Evolutionary conservation across 352 stramenopile species (phyloP).

Genomic region (Pythium diclinum): DNA sequence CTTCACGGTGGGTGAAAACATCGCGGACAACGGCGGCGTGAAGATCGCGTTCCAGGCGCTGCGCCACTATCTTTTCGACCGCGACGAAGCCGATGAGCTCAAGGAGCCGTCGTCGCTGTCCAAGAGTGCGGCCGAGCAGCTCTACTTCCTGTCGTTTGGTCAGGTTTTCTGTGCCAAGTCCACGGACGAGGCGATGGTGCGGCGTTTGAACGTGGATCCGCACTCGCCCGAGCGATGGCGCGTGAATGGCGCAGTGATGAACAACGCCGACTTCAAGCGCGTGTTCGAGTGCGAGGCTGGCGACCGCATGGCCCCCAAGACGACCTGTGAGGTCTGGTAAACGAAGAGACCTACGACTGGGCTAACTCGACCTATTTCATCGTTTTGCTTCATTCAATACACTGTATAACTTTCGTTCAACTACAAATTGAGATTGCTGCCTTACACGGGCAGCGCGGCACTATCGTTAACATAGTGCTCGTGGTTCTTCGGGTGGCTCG

Average conservation of each 20-base stretch:
- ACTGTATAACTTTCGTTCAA: background rate
- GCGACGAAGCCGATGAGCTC: slow-evolving; percentile 28
- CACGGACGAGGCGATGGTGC: slow-evolving; percentile 51
- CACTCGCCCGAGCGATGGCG: slow-evolving; percentile 71
- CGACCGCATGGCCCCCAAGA: slow-evolving; percentile 63
- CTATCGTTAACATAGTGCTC: slow-evolving; percentile 15
- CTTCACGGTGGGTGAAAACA: slow-evolving; percentile 80
- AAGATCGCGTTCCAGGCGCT: slow-evolving; percentile 70
- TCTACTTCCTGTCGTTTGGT: slow-evolving; percentile 81
- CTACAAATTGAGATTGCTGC: background rate
- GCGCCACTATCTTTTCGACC: slow-evolving; percentile 33
- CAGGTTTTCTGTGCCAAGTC: slow-evolving; percentile 69
- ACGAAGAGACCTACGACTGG: background rate
- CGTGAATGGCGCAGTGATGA: slow-evolving; percentile 77
- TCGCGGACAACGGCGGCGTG: slow-evolving; percentile 80
- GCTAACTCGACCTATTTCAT: background rate
- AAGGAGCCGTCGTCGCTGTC: slow-evolving; percentile 12
- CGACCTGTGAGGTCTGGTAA: slow-evolving; percentile 78
- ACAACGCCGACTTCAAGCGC: slow-evolving; percentile 62
- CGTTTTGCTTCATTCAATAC: slow-evolving; percentile 4
- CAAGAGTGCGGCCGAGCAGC: slow-evolving; percentile 37
- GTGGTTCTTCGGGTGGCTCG: slow-evolving; percentile 11
- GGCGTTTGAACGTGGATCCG: slow-evolving; percentile 51
- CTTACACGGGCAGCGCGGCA: slow-evolving; percentile 20
- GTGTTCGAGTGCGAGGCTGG: slow-evolving; percentile 54